Conservation (phyloP, 768 basidiomycete genomes). For the Leccinum ochraceum region DNA sequence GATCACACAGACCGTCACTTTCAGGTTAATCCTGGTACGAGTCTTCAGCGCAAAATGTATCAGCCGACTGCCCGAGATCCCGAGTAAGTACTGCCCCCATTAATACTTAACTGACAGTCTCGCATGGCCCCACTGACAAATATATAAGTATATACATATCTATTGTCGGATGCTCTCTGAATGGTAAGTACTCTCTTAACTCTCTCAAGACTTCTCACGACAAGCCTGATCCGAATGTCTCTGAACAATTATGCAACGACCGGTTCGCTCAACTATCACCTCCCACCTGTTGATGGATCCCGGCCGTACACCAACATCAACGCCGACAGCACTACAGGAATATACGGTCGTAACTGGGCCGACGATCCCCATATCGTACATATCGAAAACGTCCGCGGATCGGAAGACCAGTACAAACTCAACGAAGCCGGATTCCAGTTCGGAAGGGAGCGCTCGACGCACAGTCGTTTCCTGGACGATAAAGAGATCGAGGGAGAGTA, state of each 20-base stretch:
- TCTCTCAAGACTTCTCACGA: conserved; percentile 26
- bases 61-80: background rate
- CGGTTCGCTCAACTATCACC: conserved; percentile 19
- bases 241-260: conserved; percentile 19
- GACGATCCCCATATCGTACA: conserved; percentile 13
- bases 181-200: conserved; percentile 21
- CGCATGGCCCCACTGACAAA: no score
- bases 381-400: conserved; percentile 37
- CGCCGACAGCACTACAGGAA: conserved; percentile 16
- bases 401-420: conserved; percentile 34
- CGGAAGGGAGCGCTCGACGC: conserved; percentile 22
- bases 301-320: conserved; percentile 21
- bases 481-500: conserved; percentile 39
- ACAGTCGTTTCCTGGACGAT: conserved; percentile 36
- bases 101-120: background rate
- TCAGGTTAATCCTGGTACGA: background rate
- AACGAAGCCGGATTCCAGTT: conserved; percentile 41
- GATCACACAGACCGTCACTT: background rate
- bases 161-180: conserved; percentile 7
- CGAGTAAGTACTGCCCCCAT: background rate
- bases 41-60: background rate
- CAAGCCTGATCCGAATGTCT: conserved; percentile 7
- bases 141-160: no score
- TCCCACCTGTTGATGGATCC: conserved; percentile 22
- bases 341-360: conserved; percentile 23